A percentile compares a stretch with the other conserved stretches of the same genome.
These are phyloP conservation scores for Sisymbrium irio DNA, from an alignment of 345 rosid genomes.

Conservation along the genomic window DNA sequence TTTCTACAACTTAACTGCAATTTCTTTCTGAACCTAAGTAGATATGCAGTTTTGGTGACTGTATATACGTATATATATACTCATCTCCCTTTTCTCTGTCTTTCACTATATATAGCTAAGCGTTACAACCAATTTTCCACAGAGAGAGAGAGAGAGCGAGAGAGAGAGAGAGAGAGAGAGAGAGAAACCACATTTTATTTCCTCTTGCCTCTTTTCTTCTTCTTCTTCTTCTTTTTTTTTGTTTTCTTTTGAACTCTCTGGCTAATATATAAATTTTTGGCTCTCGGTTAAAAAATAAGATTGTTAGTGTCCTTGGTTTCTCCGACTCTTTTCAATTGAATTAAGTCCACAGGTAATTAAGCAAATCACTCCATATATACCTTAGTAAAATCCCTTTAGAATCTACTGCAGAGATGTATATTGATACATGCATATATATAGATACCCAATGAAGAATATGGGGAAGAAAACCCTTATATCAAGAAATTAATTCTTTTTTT, in stretches of 20 bases:
- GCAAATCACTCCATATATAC: not conserved
- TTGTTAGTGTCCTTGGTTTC: conserved; percentile 11
- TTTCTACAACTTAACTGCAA: no score
- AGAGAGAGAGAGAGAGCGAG: not conserved
- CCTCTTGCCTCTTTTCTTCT: conserved; percentile 18
- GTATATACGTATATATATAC: not conserved
- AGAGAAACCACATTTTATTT: not conserved
- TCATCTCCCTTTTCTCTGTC: not conserved
- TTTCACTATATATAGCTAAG: conserved; percentile 12
- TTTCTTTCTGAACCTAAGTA: no score
- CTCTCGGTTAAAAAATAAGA: not conserved
- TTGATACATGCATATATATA: not conserved
- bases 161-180: not conserved
- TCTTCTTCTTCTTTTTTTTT: not conserved
- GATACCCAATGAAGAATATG: not conserved
- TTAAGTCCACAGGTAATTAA: conserved; percentile 10
- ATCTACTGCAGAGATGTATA: not conserved
- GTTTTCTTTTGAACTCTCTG: not conserved
- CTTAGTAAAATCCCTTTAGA: not conserved
- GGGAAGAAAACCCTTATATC: not conserved
- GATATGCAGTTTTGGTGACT: not conserved
- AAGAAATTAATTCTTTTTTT: not conserved
- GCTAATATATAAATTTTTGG: not conserved
- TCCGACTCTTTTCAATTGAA: conserved; percentile 20
- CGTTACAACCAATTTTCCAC: not conserved